Conservation (phyloP, 257 asterid species). For the Verbascum thapsus region DNA sequence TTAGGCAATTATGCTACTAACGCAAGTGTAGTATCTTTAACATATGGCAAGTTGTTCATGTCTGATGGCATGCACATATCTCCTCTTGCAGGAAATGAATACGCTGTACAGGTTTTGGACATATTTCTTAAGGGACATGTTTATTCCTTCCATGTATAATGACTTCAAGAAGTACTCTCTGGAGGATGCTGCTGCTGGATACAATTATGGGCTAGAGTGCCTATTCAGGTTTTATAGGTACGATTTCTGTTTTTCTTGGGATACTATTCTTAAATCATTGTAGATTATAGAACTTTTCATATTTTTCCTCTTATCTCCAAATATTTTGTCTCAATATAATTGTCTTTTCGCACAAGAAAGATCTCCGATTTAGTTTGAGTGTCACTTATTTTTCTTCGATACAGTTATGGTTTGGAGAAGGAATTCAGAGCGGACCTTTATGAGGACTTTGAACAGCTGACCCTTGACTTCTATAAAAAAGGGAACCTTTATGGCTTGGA, state of each 20-base stretch:
- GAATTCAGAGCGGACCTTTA: slow-evolving; percentile 73
- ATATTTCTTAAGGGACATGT: slow-evolving; percentile 73
- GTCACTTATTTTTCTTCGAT: slow-evolving; percentile 31
- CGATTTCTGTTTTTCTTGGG: background rate
- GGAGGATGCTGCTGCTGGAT: slow-evolving; percentile 89
- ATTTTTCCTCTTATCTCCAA: background rate
- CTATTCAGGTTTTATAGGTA: slow-evolving; percentile 95
- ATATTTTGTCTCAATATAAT: slow-evolving; percentile 6
- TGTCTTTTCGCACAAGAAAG: no score
- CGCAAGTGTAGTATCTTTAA: no score
- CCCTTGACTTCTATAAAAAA: slow-evolving; percentile 62
- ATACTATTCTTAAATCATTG: background rate
- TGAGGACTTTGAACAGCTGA: slow-evolving; percentile 73
- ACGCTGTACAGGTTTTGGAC: slow-evolving; percentile 89
- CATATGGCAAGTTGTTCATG: no score
- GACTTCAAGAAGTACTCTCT: slow-evolving; percentile 78
- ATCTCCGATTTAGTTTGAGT: no score
- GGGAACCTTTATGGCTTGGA: slow-evolving; percentile 95
- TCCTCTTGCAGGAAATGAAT: slow-evolving; percentile 98
- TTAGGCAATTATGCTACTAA: no score
- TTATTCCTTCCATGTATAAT: slow-evolving; percentile 78
- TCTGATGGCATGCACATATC: no score
- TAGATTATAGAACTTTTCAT: background rate
- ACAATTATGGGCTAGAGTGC: slow-evolving; percentile 85
- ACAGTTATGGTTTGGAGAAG: slow-evolving; percentile 93